phyloP scores from a whole-genome alignment of 176 grass and related monocot species.

The Echinochloa phyllopogon region DNA sequence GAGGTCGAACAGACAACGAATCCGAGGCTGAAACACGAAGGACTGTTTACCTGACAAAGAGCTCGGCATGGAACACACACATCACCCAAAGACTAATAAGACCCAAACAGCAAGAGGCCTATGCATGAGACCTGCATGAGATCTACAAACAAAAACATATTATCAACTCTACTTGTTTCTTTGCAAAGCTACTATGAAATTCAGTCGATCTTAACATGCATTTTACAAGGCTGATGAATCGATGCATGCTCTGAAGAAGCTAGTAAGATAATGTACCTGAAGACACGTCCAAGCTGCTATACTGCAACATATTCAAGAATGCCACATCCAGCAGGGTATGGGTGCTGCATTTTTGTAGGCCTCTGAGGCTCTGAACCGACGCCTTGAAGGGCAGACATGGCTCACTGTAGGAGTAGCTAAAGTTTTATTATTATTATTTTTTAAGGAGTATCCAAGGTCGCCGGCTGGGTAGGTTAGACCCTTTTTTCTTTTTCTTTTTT shows the following conservation, averaged over 20 bases:
- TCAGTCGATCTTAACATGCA: background rate
- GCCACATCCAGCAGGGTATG: background rate
- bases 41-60: slow-evolving; percentile 58
- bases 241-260: slow-evolving; percentile 4
- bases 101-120: background rate
- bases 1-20: slow-evolving; percentile 75
- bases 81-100: background rate
- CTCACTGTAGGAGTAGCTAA: background rate
- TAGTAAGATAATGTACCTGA: background rate
- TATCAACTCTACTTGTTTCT: background rate
- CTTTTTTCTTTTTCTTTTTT: too few relatives aligned
- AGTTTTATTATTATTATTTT: too few relatives aligned
- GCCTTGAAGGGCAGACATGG: background rate
- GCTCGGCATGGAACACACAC: slow-evolving; percentile 39
- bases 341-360: background rate
- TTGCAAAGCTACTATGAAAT: background rate
- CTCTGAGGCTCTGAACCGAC: background rate
- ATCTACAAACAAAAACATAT: too few relatives aligned
- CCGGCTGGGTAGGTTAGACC: slow-evolving; percentile 20
- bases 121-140: background rate
- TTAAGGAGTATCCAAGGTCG: background rate
- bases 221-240: background rate
- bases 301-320: background rate
- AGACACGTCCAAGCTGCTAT: background rate
- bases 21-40: slow-evolving; percentile 11